These are phyloP conservation scores for Picochlorum sp. DNA, from an alignment of 139 green algal genomes.

Conservation along the genomic window DNA sequence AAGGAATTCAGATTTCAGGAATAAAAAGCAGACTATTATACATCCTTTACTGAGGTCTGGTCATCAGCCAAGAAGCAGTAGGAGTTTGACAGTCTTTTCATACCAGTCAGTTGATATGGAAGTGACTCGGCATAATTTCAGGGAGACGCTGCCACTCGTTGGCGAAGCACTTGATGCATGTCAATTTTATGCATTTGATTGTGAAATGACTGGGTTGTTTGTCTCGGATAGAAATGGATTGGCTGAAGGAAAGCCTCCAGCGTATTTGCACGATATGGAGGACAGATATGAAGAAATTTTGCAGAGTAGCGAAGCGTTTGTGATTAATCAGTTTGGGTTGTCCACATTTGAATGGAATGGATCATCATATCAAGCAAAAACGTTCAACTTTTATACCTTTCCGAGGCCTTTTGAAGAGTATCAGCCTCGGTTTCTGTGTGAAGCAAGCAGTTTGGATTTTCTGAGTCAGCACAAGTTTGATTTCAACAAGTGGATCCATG, in stretches of 20 bases:
- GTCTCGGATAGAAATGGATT: constrained; percentile 6
- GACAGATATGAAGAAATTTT: constrained; percentile 44
- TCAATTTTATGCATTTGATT: constrained; percentile 52
- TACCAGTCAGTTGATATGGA: constrained; percentile 1
- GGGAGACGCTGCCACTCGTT: constrained; percentile 39
- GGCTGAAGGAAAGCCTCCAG: constrained; percentile 22
- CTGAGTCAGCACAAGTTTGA: constrained; percentile 62
- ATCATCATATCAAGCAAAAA: constrained; percentile 31
- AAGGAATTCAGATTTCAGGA: no score
- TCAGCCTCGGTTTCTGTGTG: constrained; percentile 53
- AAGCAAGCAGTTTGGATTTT: constrained; percentile 58
- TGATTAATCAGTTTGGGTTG: constrained; percentile 71
- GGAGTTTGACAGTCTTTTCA: not conserved
- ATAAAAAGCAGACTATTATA: no score
- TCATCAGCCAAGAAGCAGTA: no score
- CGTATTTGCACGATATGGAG: constrained; percentile 60
- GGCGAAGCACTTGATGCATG: constrained; percentile 33
- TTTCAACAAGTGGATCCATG: constrained; percentile 73
- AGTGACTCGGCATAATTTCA: constrained; percentile 61
- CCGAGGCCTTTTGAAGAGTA: constrained; percentile 33
- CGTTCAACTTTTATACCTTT: constrained; percentile 83
- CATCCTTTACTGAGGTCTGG: no score
- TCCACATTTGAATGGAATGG: constrained; percentile 36
- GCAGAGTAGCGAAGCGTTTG: constrained; percentile 34
- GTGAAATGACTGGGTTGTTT: constrained; percentile 73